A percentile compares a stretch with the other conserved stretches of the same genome.
Conservation (phyloP, 371 early-diverging fungal genomes). For the Syncephalastrum contaminatum region DNA sequence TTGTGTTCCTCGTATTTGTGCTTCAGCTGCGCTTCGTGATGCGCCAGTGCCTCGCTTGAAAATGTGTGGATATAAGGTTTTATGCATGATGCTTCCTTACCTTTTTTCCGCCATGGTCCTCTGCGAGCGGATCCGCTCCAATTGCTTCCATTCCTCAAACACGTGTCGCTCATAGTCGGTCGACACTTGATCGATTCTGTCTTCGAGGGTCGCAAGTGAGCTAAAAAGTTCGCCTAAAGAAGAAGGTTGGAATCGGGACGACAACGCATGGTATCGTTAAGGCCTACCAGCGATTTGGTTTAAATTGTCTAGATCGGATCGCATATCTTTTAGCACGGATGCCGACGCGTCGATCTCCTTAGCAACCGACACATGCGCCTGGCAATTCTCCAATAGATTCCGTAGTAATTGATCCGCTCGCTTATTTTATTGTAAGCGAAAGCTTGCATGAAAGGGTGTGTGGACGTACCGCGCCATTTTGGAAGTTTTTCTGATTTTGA, state of each 20-base stretch:
- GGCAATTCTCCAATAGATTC: slow-evolving; percentile 12
- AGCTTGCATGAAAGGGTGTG: not conserved
- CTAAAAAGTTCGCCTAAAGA: slow-evolving; percentile 18
- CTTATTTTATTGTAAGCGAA: slow-evolving; percentile 14
- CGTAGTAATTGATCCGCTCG: slow-evolving; percentile 17
- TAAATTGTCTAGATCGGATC: slow-evolving; percentile 9
- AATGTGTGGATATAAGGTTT: not conserved
- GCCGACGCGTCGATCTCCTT: slow-evolving; percentile 9
- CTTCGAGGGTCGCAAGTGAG: slow-evolving; percentile 12
- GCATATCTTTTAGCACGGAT: slow-evolving; percentile 1
- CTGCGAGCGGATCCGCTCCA: slow-evolving; percentile 10
- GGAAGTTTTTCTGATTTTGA: slow-evolving; percentile 19
- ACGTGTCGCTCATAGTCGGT: slow-evolving; percentile 19
- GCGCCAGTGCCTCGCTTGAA: slow-evolving; percentile 14
- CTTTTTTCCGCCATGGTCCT: slow-evolving; percentile 16
- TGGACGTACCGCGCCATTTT: slow-evolving; percentile 24
- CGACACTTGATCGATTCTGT: slow-evolving; percentile 25
- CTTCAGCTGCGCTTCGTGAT: slow-evolving; percentile 22
- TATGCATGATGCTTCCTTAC: slow-evolving; percentile 13
- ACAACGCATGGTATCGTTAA: not conserved
- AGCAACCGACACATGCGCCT: slow-evolving; percentile 10
- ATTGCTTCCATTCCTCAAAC: slow-evolving; percentile 40
- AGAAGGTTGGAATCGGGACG: not conserved
- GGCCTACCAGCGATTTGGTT: slow-evolving; percentile 9
- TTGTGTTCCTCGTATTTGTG: slow-evolving; percentile 34